Base-by-base conservation (phyloP, 208 protist species). In the Trypanosoma lewisi region DNA sequence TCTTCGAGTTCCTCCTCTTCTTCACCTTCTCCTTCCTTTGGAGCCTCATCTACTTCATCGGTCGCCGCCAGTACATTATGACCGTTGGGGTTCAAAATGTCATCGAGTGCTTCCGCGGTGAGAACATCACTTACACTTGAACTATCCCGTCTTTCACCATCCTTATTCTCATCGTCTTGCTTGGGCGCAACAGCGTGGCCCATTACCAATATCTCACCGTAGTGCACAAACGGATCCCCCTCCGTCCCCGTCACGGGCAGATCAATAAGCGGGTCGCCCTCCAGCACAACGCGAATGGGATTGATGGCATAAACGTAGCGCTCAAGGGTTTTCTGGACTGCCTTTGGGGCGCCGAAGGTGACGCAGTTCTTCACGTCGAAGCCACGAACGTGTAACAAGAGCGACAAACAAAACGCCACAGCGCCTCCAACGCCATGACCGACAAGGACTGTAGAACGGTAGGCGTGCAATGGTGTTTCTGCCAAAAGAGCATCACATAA, bases 361-460 rank as follows among this genome's bases (percentile, higher is more conserved):
- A 94, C 77, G 16, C 73, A 78, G 39, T 94, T 94, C 33, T 64
- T 81, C 17, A 94, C 72, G 21, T 84, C 76, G 59, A 86, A 94
- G 0, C 85, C 85, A 14, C 83, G 77, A 33, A 80, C 80, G 16
- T 74, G 45, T 14, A 91, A 67, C 16, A 90, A 30, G 7, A 94
- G 67, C 9, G 73, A 72, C 23, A 87, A 25, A 30, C 82, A 67
- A 17, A 91, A 66, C 7, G 67, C 82, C 16, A 91, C 77, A 0
- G 88, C 77, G 4, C 88, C 88, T 23, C 88, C 88, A 36, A 89
- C 80, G 14, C 77, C 85, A 69, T 94, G 83, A 12, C 88, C 88
- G 12, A 89, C 77, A 37, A 94, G n/a, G 4, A 90, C 83, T 7
- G 88, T 94, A 19, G 70, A 77, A 39, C 88, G 82, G 34, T 83